Percentiles rank a stretch among this genome's conserved stretches.
Evolutionary conservation across 352 stramenopile genomes (phyloP).

Genomic region (Thraustotheca clavata): DNA sequence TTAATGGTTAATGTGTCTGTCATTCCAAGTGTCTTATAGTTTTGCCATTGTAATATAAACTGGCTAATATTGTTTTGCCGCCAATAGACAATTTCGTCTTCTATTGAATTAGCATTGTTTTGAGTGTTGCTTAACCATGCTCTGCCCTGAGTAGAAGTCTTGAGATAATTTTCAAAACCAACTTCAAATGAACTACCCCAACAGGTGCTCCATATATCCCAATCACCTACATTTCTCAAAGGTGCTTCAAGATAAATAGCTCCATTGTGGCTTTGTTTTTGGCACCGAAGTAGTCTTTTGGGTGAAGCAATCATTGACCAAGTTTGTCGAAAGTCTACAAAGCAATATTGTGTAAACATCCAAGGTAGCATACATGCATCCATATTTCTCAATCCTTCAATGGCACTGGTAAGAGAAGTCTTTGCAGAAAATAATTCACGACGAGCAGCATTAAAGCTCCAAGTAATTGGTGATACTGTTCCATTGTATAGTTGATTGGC

Average conservation of each 20-base stretch:
- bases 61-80: not conserved
- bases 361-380: constrained; percentile 1
- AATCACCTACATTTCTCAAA: not conserved
- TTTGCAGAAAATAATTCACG: not conserved
- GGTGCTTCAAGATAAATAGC: not conserved
- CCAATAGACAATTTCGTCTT: not conserved
- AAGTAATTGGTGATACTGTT: not conserved
- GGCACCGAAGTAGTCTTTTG: not conserved
- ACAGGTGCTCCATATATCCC: not conserved
- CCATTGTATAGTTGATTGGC: not conserved
- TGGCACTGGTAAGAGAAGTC: not conserved
- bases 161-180: not conserved
- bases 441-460: not conserved
- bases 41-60: constrained; percentile 12
- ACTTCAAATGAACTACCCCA: not conserved
- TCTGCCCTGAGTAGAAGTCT: not conserved
- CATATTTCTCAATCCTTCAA: not conserved
- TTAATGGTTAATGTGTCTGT: not conserved
- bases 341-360: constrained; percentile 3
- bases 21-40: constrained; percentile 13
- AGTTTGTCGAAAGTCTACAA: not conserved
- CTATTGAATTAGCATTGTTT: not conserved
- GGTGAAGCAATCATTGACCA: not conserved
- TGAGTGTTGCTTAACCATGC: not conserved
- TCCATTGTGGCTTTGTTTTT: not conserved